Evolutionary conservation across 345 rosid species (phyloP).

Genomic region (Bruguiera parviflora): DNA sequence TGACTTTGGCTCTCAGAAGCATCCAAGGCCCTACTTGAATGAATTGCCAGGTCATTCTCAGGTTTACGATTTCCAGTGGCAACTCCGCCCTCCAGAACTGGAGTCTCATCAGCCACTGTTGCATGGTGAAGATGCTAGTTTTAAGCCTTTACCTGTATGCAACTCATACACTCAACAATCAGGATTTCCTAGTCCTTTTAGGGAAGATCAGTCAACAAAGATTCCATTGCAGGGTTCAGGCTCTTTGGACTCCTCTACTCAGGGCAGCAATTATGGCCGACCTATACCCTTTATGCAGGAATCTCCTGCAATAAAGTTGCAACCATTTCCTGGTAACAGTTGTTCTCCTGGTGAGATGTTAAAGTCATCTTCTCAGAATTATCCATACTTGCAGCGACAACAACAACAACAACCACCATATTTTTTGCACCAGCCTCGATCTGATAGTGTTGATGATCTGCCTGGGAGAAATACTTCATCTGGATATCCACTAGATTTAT

Average conservation of each 20-base stretch:
- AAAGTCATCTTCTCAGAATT: slow-evolving; percentile 36
- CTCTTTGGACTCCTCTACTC: slow-evolving; percentile 21
- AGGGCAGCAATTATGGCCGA: slow-evolving; percentile 21
- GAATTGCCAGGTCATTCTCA: slow-evolving; percentile 28
- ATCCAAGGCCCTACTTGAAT: slow-evolving; percentile 26
- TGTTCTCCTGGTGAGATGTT: slow-evolving; percentile 25
- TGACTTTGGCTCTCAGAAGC: slow-evolving; percentile 31
- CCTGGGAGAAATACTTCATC: slow-evolving; percentile 28
- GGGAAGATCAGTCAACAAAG: slow-evolving; percentile 18
- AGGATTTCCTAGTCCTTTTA: slow-evolving; percentile 16
- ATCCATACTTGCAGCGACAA: slow-evolving; percentile 38
- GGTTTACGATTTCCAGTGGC: slow-evolving; percentile 35
- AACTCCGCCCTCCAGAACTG: slow-evolving; percentile 22
- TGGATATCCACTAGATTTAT: slow-evolving; percentile 25
- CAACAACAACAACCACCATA: slow-evolving; percentile 24
- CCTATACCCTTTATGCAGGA: slow-evolving; percentile 22
- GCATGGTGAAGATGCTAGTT: slow-evolving; percentile 23
- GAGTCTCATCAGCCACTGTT: slow-evolving; percentile 20
- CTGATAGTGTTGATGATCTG: slow-evolving; percentile 15
- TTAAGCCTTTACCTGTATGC: slow-evolving; percentile 16
- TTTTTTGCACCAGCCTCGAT: slow-evolving; percentile 19
- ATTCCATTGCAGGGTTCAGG: slow-evolving; percentile 14
- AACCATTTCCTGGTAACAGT: slow-evolving; percentile 27
- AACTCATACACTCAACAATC: slow-evolving; percentile 22
- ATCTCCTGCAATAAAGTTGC: slow-evolving; percentile 25